phyloP scores from a whole-genome alignment of 345 rosid genomes.

The Linum usitatissimum region DNA sequence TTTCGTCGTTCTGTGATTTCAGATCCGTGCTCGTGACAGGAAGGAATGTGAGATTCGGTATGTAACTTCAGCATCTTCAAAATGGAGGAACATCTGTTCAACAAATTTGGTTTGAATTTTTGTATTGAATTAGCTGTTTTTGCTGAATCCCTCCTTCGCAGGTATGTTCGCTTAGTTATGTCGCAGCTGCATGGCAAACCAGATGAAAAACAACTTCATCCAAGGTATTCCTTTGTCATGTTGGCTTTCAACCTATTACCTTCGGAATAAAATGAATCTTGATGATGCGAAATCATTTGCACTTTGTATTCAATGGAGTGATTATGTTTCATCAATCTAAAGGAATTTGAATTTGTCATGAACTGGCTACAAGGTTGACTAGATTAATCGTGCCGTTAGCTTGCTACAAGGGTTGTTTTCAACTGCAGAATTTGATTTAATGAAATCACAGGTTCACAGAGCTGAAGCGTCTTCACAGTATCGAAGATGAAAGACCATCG shows the following conservation, averaged over 20 bases:
- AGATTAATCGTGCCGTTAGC: not conserved
- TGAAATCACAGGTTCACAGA: conserved; percentile 50
- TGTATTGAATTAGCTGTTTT: not conserved
- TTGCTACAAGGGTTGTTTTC: not conserved
- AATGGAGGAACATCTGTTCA: not conserved
- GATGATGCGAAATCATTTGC: not conserved
- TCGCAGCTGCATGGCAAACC: conserved; percentile 37
- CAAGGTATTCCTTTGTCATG: conserved; percentile 42
- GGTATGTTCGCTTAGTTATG: conserved; percentile 79
- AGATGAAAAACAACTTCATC: conserved; percentile 54
- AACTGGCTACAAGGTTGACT: no score
- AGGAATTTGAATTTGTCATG: no score
- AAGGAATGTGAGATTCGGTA: conserved; percentile 98
- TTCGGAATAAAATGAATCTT: not conserved
- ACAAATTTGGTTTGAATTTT: not conserved
- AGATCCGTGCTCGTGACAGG: conserved; percentile 79
- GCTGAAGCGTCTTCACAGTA: conserved; percentile 63
- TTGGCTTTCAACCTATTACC: not conserved
- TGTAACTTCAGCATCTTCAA: conserved; percentile 1
- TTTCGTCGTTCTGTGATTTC: conserved; percentile 13
- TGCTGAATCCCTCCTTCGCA: conserved; percentile 19
- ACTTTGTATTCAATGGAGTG: no score
- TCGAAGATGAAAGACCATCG: conserved; percentile 65
- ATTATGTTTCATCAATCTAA: no score
- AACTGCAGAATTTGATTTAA: not conserved